These are phyloP conservation scores for Tricholoma sp. DNA, from an alignment of 768 basidiomycete species.

Conservation along the genomic window DNA sequence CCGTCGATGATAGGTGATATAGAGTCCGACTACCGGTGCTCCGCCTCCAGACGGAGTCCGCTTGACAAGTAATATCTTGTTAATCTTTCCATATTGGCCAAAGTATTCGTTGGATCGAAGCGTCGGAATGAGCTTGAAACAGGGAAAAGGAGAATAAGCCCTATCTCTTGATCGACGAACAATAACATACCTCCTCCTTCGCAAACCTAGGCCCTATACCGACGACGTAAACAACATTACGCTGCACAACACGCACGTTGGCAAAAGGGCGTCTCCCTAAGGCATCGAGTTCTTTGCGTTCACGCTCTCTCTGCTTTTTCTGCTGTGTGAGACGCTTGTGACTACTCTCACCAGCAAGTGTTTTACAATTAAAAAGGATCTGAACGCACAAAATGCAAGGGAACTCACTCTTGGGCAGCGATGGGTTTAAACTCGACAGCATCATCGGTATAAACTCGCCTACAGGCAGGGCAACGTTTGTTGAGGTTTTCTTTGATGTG, in stretches of 20 bases:
- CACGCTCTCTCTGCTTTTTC: constrained; percentile 92
- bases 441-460: constrained; percentile 89
- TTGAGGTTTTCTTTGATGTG: constrained; percentile 97
- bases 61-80: constrained; percentile 90
- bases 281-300: constrained; percentile 90
- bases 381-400: constrained; percentile 6
- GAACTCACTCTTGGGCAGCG: constrained; percentile 86
- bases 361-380: constrained; percentile 6
- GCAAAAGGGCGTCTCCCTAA: constrained; percentile 81
- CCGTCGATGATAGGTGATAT: constrained; percentile 91
- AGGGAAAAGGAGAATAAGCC: constrained; percentile 11
- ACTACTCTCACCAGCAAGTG: constrained; percentile 35
- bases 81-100: constrained; percentile 97
- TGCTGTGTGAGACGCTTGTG: constrained; percentile 93
- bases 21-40: constrained; percentile 81
- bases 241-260: constrained; percentile 94
- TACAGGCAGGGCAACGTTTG: constrained; percentile 93
- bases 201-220: constrained; percentile 92
- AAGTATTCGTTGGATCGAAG: constrained; percentile 95
- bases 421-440: constrained; percentile 94
- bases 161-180: constrained; percentile 4
- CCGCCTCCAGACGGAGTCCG: constrained; percentile 72
- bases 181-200: constrained; percentile 81
- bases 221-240: constrained; percentile 93
- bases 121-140: constrained; percentile 74